phyloP scores from a whole-genome alignment of 371 early-diverging fungal species.

The Chytridium lagenaria region DNA sequence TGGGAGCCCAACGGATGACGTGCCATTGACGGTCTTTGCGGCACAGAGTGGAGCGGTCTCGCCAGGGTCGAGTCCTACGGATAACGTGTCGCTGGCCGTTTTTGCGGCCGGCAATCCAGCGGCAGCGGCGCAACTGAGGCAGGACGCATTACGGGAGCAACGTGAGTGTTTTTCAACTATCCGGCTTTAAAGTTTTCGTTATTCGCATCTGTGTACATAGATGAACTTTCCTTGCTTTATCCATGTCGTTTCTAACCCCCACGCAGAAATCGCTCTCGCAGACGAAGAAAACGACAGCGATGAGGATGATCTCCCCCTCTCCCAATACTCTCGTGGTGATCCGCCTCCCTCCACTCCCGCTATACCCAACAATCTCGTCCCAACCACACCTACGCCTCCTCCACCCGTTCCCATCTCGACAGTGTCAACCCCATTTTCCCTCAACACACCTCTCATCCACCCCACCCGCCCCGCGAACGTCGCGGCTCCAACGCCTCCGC shows the following conservation, averaged over 20 bases:
- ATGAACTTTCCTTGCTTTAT: neutral
- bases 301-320: conserved; percentile 12
- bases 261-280: too few relatives aligned
- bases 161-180: neutral
- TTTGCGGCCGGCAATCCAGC: neutral
- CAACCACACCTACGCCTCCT: neutral
- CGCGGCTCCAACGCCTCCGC: conserved; percentile 3
- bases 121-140: neutral
- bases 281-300: neutral
- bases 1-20: neutral
- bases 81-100: neutral
- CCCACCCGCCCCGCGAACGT: neutral
- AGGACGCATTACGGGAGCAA: neutral
- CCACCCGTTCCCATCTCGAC: neutral
- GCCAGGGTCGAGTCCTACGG: neutral
- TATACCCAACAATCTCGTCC: neutral
- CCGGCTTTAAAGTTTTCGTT: neutral
- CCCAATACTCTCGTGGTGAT: neutral
- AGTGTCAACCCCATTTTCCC: neutral
- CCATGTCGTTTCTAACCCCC: too few relatives aligned
- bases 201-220: neutral
- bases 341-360: neutral
- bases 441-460: neutral
- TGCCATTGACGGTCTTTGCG: neutral
- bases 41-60: neutral